A percentile compares a stretch with the other conserved stretches of the same genome.
Evolutionary conservation across 139 green algal genomes (phyloP).

Genomic region (Chlorella sorokiniana): DNA sequence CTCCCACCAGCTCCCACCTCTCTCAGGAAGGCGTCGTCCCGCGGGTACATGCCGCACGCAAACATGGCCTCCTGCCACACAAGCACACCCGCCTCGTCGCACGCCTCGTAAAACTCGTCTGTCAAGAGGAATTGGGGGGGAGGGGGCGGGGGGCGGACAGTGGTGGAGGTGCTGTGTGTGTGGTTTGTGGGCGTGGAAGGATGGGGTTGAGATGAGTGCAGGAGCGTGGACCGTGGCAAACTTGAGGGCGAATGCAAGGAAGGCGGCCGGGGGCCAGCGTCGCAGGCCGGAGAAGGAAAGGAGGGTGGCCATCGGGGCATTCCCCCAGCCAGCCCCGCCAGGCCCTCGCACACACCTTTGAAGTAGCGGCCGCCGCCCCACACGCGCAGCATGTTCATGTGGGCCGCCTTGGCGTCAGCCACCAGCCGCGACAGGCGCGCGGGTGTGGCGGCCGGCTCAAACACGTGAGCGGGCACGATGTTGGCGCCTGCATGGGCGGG

Average conservation of each 20-base stretch:
- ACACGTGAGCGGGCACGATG: slow-evolving; percentile 66
- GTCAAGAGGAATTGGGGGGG: neutral
- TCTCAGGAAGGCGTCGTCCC: slow-evolving; percentile 44
- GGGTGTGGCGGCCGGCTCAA: slow-evolving; percentile 40
- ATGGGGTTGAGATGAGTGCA: no score
- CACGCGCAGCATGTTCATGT: slow-evolving; percentile 86
- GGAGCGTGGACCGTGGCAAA: no score
- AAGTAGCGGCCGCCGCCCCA: slow-evolving; percentile 66
- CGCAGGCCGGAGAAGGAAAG: no score
- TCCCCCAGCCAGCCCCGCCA: no score
- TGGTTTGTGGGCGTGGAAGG: neutral
- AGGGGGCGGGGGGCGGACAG: no score
- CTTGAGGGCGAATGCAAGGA: no score
- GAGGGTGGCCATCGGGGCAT: no score
- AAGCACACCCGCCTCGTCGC: slow-evolving; percentile 72
- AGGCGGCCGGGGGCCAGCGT: no score
- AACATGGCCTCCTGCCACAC: slow-evolving; percentile 79
- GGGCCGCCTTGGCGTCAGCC: slow-evolving; percentile 44
- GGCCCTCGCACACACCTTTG: neutral
- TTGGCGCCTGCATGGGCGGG: slow-evolving; percentile 64
- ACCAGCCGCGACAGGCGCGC: slow-evolving; percentile 50
- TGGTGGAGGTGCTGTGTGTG: neutral
- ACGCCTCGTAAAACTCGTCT: slow-evolving; percentile 72
- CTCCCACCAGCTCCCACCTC: slow-evolving; percentile 30
- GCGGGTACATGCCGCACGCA: slow-evolving; percentile 63